Conservation (phyloP, 176 grass and related monocot species). For the Canna indica region DNA sequence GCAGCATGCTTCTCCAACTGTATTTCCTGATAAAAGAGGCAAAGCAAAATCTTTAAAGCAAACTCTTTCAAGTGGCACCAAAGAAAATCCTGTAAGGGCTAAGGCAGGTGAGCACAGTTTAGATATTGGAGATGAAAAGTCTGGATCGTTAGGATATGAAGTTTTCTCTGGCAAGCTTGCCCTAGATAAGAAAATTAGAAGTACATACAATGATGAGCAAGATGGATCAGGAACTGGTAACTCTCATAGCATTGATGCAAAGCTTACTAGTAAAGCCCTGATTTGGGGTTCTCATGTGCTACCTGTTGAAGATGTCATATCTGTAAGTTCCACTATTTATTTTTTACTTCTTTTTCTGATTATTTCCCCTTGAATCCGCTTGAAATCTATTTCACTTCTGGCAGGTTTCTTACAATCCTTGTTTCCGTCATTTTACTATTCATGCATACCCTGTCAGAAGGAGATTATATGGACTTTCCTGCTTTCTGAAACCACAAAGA, state of each 20-base stretch:
- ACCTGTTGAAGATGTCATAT: conserved; percentile 62
- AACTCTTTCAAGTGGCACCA: conserved; percentile 24
- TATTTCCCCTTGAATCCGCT: background rate
- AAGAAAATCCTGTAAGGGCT: conserved; percentile 32
- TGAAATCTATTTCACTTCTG: conserved; percentile 2
- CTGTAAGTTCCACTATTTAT: conserved; percentile 53
- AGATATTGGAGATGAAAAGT: conserved; percentile 77
- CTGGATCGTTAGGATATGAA: conserved; percentile 76
- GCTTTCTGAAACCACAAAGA: conserved; percentile 58
- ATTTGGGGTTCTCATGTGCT: conserved; percentile 69
- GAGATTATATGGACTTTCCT: conserved; percentile 58
- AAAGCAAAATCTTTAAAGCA: conserved; percentile 52
- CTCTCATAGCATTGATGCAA: conserved; percentile 43
- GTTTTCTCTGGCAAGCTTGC: conserved; percentile 65
- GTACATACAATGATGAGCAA: conserved; percentile 29
- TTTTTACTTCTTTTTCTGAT: conserved; percentile 13
- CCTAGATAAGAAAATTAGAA: conserved; percentile 56
- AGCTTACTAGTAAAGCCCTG: conserved; percentile 84
- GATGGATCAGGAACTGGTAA: conserved; percentile 29
- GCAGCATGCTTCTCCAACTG: conserved; percentile 61
- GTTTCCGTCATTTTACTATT: conserved; percentile 60
- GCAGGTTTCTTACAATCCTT: conserved; percentile 76
- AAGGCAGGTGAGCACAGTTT: conserved; percentile 49
- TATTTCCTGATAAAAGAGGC: conserved; percentile 72
- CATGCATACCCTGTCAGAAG: conserved; percentile 66